Conservation (phyloP, 176 grass and related monocot genomes). For the Triticum monococcum region DNA sequence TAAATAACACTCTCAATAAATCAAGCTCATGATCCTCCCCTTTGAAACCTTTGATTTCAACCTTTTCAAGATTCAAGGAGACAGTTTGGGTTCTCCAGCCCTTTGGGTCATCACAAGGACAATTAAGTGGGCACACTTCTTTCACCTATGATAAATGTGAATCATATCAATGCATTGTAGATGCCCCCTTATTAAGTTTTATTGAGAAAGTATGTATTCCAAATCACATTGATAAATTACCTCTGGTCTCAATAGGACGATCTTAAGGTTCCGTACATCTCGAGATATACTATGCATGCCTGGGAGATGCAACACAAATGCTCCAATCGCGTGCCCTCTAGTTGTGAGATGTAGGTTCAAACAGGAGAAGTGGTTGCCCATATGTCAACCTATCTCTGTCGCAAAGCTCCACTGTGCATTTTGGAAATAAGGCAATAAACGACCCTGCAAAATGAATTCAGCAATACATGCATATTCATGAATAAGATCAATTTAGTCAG, state of each 20-base stretch:
- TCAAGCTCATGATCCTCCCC: not conserved
- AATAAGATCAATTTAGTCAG: not conserved
- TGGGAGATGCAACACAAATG: not conserved
- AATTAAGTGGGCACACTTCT: not conserved
- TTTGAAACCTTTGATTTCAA: not conserved
- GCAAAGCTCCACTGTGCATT: not conserved
- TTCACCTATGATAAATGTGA: not conserved
- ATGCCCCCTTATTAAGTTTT: not conserved
- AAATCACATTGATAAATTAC: no score
- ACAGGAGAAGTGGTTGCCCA: not conserved
- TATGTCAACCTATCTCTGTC: not conserved
- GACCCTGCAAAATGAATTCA: no score
- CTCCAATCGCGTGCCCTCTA: not conserved
- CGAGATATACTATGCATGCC: not conserved
- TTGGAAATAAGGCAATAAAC: no score
- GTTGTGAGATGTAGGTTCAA: not conserved
- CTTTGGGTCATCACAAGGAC: not conserved
- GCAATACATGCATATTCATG: not conserved
- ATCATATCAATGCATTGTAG: not conserved
- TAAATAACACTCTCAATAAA: not conserved
- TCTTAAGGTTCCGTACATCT: no score
- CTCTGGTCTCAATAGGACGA: no score
- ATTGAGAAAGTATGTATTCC: no score
- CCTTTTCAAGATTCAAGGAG: not conserved
- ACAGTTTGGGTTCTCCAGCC: not conserved